phyloP scores from a whole-genome alignment of 2,329 filamentous ascomycete species.

The Onygenales sp. region DNA sequence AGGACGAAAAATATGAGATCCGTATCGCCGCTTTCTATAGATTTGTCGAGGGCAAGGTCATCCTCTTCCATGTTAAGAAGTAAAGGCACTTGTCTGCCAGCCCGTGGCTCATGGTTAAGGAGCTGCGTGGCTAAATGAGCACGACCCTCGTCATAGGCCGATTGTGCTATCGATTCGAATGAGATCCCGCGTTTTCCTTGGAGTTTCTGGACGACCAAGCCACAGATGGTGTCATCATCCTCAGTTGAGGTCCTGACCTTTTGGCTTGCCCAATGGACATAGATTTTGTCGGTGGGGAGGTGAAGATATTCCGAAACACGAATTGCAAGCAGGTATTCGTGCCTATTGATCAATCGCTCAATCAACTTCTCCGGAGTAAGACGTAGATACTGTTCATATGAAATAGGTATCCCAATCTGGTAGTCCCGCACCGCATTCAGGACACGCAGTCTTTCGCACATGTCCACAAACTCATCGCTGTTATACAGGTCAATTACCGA shows the following conservation, averaged over 20 bases:
- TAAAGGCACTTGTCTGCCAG: constrained; percentile 90
- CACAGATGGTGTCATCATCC: constrained; percentile 80
- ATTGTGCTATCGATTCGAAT: constrained; percentile 85
- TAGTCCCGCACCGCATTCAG: constrained; percentile 89
- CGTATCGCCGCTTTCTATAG: constrained; percentile 88
- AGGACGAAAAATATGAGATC: constrained; percentile 88
- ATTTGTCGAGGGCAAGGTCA: constrained; percentile 88
- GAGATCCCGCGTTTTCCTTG: constrained; percentile 86
- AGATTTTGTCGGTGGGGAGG: constrained; percentile 79
- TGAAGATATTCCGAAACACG: constrained; percentile 80
- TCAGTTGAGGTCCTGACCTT: constrained; percentile 81
- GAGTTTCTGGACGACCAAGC: constrained; percentile 75
- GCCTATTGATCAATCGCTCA: constrained; percentile 72
- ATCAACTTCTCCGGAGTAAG: constrained; percentile 86
- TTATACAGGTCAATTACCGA: constrained; percentile 96
- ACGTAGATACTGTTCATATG: constrained; percentile 87
- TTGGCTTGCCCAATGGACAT: constrained; percentile 92
- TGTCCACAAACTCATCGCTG: constrained; percentile 97
- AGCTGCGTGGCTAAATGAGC: constrained; percentile 81
- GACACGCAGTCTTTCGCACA: constrained; percentile 88
- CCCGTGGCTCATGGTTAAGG: constrained; percentile 85
- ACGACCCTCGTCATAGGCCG: constrained; percentile 89
- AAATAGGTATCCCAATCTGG: constrained; percentile 79
- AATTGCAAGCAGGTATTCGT: constrained; percentile 83
- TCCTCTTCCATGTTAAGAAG: constrained; percentile 94